These are phyloP conservation scores for Claviceps citrina DNA, from an alignment of 2,329 filamentous ascomycete species.

Conservation along the genomic window DNA sequence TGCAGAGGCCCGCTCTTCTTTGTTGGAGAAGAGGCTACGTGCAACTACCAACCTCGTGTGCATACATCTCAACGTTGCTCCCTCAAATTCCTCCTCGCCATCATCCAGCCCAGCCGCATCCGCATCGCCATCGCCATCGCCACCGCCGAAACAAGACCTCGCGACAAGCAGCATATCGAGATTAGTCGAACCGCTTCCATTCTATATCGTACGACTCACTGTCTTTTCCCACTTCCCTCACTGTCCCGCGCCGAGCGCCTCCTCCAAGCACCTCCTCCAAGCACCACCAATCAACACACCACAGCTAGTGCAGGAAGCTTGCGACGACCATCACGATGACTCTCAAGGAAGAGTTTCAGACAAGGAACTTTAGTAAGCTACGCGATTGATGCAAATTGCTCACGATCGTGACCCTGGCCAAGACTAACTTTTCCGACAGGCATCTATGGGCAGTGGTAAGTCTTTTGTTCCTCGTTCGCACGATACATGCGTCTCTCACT, in stretches of 20 bases:
- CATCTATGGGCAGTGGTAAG: slow-evolving; percentile 65
- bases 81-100: slow-evolving; percentile 6
- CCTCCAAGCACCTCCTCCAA: background rate
- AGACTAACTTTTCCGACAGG: slow-evolving; percentile 26
- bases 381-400: slow-evolving; percentile 3
- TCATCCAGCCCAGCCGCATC: slow-evolving; percentile 10
- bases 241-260: slow-evolving; percentile 1
- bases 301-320: slow-evolving; percentile 1
- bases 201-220: background rate
- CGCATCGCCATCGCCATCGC: background rate
- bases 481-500: background rate
- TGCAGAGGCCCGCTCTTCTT: slow-evolving; percentile 4
- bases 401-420: background rate
- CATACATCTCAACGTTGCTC: background rate
- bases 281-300: background rate
- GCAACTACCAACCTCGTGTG: slow-evolving; percentile 3
- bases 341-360: slow-evolving; percentile 56
- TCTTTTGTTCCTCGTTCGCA: slow-evolving; percentile 5
- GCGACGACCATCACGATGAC: slow-evolving; percentile 38
- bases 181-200: background rate
- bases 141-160: slow-evolving; percentile 7
- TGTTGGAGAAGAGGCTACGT: slow-evolving; percentile 17
- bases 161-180: slow-evolving; percentile 2
- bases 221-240: background rate
- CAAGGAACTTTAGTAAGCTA: slow-evolving; percentile 57